These are phyloP conservation scores for Neurospora cerealis DNA, from an alignment of 495 filamentous ascomycete species.

Conservation along the genomic window DNA sequence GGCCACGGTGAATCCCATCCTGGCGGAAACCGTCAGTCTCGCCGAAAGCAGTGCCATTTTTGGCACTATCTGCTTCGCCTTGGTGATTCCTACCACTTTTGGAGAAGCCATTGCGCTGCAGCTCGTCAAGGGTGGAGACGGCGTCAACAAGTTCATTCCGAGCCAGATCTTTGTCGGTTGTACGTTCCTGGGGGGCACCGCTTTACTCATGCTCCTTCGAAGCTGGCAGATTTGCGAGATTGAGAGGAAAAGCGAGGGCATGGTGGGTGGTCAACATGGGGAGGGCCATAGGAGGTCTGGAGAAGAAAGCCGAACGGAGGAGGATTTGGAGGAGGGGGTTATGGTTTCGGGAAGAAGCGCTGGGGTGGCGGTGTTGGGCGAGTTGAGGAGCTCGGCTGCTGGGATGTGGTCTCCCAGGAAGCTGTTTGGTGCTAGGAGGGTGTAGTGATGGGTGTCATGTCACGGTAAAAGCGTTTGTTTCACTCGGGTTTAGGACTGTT, in stretches of 20 bases:
- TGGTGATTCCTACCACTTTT: slow-evolving; percentile 13
- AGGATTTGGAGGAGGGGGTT: neutral
- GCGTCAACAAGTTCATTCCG: slow-evolving; percentile 4
- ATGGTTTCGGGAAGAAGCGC: neutral
- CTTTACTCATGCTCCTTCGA: slow-evolving; percentile 2
- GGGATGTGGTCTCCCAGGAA: neutral
- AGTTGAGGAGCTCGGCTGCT: neutral
- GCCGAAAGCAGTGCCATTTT: slow-evolving; percentile 12
- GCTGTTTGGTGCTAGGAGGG: neutral
- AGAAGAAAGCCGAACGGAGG: neutral
- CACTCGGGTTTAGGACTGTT: neutral
- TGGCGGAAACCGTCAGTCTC: slow-evolving; percentile 67
- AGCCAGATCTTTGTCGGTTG: slow-evolving; percentile 8
- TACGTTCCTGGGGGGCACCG: slow-evolving; percentile 6
- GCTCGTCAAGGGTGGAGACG: slow-evolving; percentile 4
- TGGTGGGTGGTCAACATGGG: too few species aligned
- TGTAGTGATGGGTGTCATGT: neutral
- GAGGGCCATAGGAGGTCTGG: neutral
- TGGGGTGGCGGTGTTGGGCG: neutral
- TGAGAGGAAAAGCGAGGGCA: neutral
- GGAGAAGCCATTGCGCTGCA: slow-evolving; percentile 10
- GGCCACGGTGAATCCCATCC: slow-evolving; percentile 60
- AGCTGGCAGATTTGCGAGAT: slow-evolving; percentile 10
- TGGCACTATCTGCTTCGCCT: slow-evolving; percentile 6
- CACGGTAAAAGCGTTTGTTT: neutral